These are phyloP conservation scores for Willaertia magna DNA, from an alignment of 208 protist species.

Conservation along the genomic window DNA sequence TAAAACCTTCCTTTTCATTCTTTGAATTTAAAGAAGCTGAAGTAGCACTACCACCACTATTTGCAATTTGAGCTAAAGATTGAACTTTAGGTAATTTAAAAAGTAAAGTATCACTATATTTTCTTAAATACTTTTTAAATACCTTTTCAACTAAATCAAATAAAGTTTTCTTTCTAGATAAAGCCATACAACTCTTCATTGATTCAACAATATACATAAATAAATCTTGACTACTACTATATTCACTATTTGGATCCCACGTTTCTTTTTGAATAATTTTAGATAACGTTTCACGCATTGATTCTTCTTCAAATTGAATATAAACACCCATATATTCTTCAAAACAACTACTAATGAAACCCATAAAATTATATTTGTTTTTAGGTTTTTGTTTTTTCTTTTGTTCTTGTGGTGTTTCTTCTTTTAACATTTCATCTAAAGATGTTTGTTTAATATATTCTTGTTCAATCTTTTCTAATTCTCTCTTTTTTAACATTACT, in stretches of 20 bases:
- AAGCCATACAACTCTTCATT: not conserved
- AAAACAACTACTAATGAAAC: slow-evolving; percentile 56
- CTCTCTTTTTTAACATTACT: not conserved
- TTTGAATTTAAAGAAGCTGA: not conserved
- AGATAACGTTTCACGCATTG: slow-evolving; percentile 10
- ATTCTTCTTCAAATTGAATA: slow-evolving; percentile 33
- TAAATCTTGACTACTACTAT: not conserved
- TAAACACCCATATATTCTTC: slow-evolving; percentile 53
- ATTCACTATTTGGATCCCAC: not conserved
- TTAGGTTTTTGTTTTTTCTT: slow-evolving; percentile 22
- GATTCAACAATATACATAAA: not conserved
- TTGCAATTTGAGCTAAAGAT: not conserved
- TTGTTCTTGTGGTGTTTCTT: not conserved
- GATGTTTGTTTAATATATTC: slow-evolving; percentile 41
- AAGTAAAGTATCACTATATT: not conserved
- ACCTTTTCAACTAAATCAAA: not conserved
- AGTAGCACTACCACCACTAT: not conserved
- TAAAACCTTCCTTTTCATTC: not conserved
- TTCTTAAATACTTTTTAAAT: not conserved
- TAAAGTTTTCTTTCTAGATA: not conserved
- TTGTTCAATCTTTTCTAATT: slow-evolving; percentile 58
- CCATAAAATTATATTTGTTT: slow-evolving; percentile 61
- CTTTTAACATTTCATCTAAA: slow-evolving; percentile 11
- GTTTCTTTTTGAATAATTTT: slow-evolving; percentile 14
- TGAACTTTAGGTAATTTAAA: not conserved